phyloP scores from a whole-genome alignment of 2,329 filamentous ascomycete species.

The Exophiala oligosperma region DNA sequence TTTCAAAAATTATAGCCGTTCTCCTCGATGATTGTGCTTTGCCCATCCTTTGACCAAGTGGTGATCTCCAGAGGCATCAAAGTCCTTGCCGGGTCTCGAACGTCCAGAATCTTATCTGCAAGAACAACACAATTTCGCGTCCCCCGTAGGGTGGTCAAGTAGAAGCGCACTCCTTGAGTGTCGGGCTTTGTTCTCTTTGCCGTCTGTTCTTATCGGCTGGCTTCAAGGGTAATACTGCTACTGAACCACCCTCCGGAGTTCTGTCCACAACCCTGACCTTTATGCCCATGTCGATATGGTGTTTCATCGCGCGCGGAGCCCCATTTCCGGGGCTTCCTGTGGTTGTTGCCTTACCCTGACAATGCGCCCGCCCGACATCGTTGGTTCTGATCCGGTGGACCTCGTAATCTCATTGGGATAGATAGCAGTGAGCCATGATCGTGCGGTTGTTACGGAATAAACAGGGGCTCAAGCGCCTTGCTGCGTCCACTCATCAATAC shows the following conservation, averaged over 20 bases:
- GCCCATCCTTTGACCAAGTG: constrained; percentile 37
- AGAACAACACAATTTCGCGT: constrained; percentile 33
- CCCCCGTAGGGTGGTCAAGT: constrained; percentile 35
- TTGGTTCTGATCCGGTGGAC: constrained; percentile 45
- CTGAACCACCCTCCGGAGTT: constrained; percentile 61
- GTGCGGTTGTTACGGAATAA: constrained; percentile 45
- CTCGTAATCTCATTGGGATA: constrained; percentile 54
- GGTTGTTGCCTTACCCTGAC: constrained; percentile 59
- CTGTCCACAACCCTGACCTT: constrained; percentile 62
- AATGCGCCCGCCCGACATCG: constrained; percentile 59
- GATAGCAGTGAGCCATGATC: constrained; percentile 64
- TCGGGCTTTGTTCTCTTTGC: constrained; percentile 11
- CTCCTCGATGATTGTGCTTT: constrained; percentile 57
- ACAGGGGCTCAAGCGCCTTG: too few relatives aligned
- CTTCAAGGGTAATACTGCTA: constrained; percentile 58
- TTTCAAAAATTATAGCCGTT: constrained; percentile 58
- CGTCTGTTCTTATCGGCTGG: constrained; percentile 50
- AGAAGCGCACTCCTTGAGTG: constrained; percentile 48
- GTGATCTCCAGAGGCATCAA: constrained; percentile 58
- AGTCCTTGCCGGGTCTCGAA: constrained; percentile 61
- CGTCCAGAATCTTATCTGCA: constrained; percentile 49
- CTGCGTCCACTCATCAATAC: too few relatives aligned
- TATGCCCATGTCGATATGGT: constrained; percentile 55
- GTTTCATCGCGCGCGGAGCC: constrained; percentile 57
- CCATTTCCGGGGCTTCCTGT: constrained; percentile 55